Evolutionary conservation across 371 early-diverging fungal species (phyloP), one percentile per base, ranked within the genome.

Genomic region (Apophysomyces variabilis): DNA sequence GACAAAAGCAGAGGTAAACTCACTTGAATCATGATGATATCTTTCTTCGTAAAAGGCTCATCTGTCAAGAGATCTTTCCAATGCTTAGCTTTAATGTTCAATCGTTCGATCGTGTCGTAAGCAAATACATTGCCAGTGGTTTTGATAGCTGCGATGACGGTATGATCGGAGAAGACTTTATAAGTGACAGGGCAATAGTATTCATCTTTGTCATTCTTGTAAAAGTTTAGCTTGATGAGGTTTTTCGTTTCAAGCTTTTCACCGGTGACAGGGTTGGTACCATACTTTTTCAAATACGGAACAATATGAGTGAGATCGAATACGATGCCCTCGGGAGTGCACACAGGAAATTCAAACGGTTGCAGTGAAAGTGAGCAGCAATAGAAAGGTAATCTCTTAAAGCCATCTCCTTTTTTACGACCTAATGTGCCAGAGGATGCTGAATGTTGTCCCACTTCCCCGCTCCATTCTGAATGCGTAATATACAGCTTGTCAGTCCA

Each of bases 111-210:
- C 0, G 96, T 92, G 43, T 94, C 94, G 67, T 83, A 94, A 3
- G 93, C 85, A 79, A 89, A 97, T 1, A 97, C 97, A 57, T 97
- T 90, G 59, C 97, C 97, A 7, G 93, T 88, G 1, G 92, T 81
- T 58, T 84, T 88, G 74, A 95, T 90, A 41, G 95, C 96, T 1
- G 94, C 97, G 66, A 97, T 97, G 47, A 94, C 93, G 0, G 96
- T 90, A 71, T 92, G 87, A 61, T 93, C 93, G 26, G 88, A 89
- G 71, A 98, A 94, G 7, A 87, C 90, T 68, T 93, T 92, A 66
- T 89, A 92, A 1, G 97, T 93, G 59, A 97, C 90, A 6, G 99
- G 98, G 72, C 96, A 95, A 59, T 91, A 86, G 59, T 88, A 94
- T 57, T 92, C 90, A 16, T 91, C 94, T 57, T 91, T 86, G 36